A percentile compares a stretch with the other conserved stretches of the same genome.
These are phyloP conservation scores for Phytophthora vignae DNA, from an alignment of 352 stramenopile species.

Conservation along the genomic window DNA sequence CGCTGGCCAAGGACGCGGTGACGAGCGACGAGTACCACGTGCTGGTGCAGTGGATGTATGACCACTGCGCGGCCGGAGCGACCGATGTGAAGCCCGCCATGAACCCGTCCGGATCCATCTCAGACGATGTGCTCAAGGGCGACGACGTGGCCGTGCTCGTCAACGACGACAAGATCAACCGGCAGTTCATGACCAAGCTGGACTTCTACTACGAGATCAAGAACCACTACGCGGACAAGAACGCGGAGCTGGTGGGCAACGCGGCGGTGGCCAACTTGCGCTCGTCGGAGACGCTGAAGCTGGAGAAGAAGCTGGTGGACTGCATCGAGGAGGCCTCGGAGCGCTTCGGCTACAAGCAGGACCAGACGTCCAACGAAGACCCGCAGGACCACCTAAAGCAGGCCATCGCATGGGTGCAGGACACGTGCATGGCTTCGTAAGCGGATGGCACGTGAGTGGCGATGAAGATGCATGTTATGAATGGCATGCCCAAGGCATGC, in stretches of 20 bases:
- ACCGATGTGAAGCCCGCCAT: neutral
- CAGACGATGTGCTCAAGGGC: neutral
- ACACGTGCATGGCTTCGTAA: constrained; percentile 35
- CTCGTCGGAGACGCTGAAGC: constrained; percentile 1
- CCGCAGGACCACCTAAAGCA: constrained; percentile 29
- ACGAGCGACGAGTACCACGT: constrained; percentile 33
- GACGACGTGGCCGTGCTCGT: constrained; percentile 1
- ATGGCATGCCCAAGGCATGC: neutral
- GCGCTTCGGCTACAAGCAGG: constrained; percentile 22
- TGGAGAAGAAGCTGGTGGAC: constrained; percentile 27
- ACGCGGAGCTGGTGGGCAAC: constrained; percentile 22
- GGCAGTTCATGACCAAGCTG: constrained; percentile 49
- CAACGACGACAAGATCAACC: constrained; percentile 11
- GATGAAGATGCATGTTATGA: constrained; percentile 1
- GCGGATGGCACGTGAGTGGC: constrained; percentile 35
- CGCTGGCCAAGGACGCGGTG: constrained; percentile 40
- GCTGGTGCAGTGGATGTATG: constrained; percentile 43
- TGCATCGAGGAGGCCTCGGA: constrained; percentile 32
- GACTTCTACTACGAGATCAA: constrained; percentile 57
- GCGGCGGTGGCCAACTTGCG: constrained; percentile 22
- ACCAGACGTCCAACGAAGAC: constrained; percentile 3
- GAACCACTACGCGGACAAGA: constrained; percentile 31
- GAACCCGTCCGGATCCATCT: neutral
- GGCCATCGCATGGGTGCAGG: constrained; percentile 39
- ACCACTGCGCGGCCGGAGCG: constrained; percentile 28